Base-by-base conservation (phyloP, 306 rosid genomes). In the Quercus engelmannii region DNA sequence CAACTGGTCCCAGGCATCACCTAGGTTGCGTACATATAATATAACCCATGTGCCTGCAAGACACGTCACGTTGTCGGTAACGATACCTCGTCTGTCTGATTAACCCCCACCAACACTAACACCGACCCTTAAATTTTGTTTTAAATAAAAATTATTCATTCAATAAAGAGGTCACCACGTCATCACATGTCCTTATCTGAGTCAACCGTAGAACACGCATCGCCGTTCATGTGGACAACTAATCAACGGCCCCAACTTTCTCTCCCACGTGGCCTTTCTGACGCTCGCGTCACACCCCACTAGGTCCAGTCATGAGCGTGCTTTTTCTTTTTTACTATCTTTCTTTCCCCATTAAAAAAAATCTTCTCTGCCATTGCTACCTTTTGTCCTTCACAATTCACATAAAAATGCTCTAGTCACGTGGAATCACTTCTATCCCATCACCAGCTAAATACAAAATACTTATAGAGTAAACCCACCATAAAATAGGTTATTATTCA, bases 21-120 rank as follows among this genome's bases (percentile, higher is more conserved):
- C 0, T 1, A 12, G 38, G 67, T 76, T 38, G 84, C 76, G 74
- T 31, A 8, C 38, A 19, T 38, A 38, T 38, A 38, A 38, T 7
- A 38, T 7, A 38, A 51, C 59, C 73, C 77, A 70, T 83, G 84
- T 56, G 83, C 68, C 57, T 69, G 19, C 51, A 4, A 5, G 79
- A 76, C 89, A 86, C 88, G 92, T 90, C 89, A 90, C 49, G 17
- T 25, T 86, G 88, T 81, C 80, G 76, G 84, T 30, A 43, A 68
- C 49, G 69, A 61, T 80, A 58, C 64, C 71, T 38, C 76, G 73
- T 63, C 55, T 3, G 54, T 49, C 64, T 18, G 31, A 55, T 70
- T 73, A 33, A 63, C 54, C 77, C 73, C 46, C 80, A 25, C 80
- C 77, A 62, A 38, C 0, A 38, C 2, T 5, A 35, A 35, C 2